Evolutionary conservation across 176 grass and related monocot genomes (phyloP).

Genomic region (Rhipidocladum racemiflorum): DNA sequence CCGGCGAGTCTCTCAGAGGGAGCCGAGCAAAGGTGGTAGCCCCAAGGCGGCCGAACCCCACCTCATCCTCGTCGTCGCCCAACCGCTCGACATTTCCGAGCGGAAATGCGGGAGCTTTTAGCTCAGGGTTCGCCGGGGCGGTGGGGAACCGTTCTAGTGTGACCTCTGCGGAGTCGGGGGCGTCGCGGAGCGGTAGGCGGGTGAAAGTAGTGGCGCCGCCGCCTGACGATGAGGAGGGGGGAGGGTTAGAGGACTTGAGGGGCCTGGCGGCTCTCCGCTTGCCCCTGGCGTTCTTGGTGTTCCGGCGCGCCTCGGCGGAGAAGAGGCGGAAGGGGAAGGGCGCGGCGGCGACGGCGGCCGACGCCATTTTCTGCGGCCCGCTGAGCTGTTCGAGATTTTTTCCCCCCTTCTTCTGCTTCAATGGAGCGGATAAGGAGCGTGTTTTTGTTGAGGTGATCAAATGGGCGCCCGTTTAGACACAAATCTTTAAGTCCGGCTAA

Average conservation of each 20-base stretch:
- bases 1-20: background rate
- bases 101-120: background rate
- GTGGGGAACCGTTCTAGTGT: constrained; percentile 57
- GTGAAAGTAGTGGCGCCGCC: constrained; percentile 72
- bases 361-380: constrained; percentile 31
- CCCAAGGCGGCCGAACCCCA: background rate
- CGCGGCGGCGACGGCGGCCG: constrained; percentile 46
- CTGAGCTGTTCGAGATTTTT: background rate
- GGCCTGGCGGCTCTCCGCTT: constrained; percentile 37
- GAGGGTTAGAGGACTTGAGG: constrained; percentile 34
- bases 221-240: constrained; percentile 23
- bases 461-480: too few species aligned
- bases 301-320: constrained; percentile 52
- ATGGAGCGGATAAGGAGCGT: constrained; percentile 39
- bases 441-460: too few species aligned
- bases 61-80: constrained; percentile 33
- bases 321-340: constrained; percentile 60
- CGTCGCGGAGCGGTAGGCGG: constrained; percentile 56
- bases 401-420: background rate
- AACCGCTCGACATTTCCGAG: constrained; percentile 16
- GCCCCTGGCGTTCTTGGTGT: background rate
- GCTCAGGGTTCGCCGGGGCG: constrained; percentile 10
- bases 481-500: too few species aligned
- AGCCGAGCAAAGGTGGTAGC: constrained; percentile 1
- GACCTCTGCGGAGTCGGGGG: constrained; percentile 37